Conservation (phyloP, 495 filamentous ascomycete species). For the Cercophora newfieldiana region DNA sequence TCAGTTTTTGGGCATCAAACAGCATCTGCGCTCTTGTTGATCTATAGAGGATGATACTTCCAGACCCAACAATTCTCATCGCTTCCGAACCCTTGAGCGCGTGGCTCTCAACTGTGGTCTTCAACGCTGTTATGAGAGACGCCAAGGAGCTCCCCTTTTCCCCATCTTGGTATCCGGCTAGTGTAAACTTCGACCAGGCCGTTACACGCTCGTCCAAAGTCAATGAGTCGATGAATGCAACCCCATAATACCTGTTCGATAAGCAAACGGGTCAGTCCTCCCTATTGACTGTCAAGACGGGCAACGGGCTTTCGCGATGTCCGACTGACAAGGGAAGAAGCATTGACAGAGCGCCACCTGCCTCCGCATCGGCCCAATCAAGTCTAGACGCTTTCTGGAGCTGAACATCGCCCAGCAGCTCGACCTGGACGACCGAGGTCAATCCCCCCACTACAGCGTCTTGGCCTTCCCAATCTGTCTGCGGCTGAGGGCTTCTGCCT, state of each 20-base stretch:
- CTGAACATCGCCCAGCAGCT: neutral
- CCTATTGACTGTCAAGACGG: neutral
- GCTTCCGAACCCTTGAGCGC: too few species aligned
- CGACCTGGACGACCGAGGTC: neutral
- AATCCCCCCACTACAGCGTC: slow-evolving; percentile 1
- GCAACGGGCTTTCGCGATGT: neutral
- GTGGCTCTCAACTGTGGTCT: too few species aligned
- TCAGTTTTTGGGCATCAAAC: too few species aligned
- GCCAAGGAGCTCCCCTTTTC: too few species aligned
- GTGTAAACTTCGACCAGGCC: too few species aligned
- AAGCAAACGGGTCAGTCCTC: neutral
- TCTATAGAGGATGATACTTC: too few species aligned
- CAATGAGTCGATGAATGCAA: neutral
- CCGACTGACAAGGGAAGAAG: neutral
- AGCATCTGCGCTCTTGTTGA: too few species aligned
- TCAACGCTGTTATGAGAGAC: too few species aligned
- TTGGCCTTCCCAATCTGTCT: slow-evolving; percentile 5
- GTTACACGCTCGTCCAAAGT: neutral
- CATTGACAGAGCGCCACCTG: slow-evolving; percentile 4
- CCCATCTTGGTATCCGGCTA: too few species aligned
- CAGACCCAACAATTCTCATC: too few species aligned
- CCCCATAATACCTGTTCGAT: neutral
- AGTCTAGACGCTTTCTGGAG: neutral
- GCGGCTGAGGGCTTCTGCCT: neutral
- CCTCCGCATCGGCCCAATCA: slow-evolving; percentile 18